Conservation (phyloP, 1,284 basidiomycete genomes). For the Xerocomus minutiporus region DNA sequence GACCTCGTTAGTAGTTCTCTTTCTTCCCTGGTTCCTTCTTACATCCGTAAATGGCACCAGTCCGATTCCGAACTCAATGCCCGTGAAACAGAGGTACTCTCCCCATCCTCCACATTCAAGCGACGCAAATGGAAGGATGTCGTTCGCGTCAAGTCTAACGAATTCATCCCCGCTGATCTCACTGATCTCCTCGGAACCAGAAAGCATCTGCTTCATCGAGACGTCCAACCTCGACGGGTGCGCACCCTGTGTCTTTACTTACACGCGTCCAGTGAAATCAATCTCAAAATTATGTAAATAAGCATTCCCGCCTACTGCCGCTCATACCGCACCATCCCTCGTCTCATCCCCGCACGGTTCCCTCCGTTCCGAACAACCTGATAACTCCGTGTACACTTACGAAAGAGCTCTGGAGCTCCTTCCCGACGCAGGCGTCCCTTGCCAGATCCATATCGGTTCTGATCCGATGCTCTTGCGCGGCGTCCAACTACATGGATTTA, state of each 20-base stretch:
- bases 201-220: slow-evolving; percentile 96
- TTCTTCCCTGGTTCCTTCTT: not conserved
- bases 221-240: slow-evolving; percentile 96
- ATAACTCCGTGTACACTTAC: slow-evolving; percentile 96
- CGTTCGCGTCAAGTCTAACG: slow-evolving; percentile 85
- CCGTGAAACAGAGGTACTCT: slow-evolving; percentile 75
- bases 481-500: slow-evolving; percentile 95
- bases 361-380: slow-evolving; percentile 92
- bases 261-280: slow-evolving; percentile 75
- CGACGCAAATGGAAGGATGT: slow-evolving; percentile 87
- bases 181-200: slow-evolving; percentile 88
- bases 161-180: slow-evolving; percentile 96
- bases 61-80: slow-evolving; percentile 93
- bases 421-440: slow-evolving; percentile 55
- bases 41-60: slow-evolving; percentile 78
- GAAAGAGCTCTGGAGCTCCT: slow-evolving; percentile 79
- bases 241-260: slow-evolving; percentile 26
- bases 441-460: slow-evolving; percentile 87
- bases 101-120: slow-evolving; percentile 62
- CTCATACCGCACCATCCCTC: slow-evolving; percentile 73
- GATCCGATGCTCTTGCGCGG: slow-evolving; percentile 94
- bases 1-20: slow-evolving; percentile 60
- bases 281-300: slow-evolving; percentile 94
- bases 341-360: slow-evolving; percentile 77
- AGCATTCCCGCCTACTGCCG: slow-evolving; percentile 77